Evolutionary conservation across 1,139 yeast genomes (phyloP).

Genomic region (Tardiomyces blankii): DNA sequence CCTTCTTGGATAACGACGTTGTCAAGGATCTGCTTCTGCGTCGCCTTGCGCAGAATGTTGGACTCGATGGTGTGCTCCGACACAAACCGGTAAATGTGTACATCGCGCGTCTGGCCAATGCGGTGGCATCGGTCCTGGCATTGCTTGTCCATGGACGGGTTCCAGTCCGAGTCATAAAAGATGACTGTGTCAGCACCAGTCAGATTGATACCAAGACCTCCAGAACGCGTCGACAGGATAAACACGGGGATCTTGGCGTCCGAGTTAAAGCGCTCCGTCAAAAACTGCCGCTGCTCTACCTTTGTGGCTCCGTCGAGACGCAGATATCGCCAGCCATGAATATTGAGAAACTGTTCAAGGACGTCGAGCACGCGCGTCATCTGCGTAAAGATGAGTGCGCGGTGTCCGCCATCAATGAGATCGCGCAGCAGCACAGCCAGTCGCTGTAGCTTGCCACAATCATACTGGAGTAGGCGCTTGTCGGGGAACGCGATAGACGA

Average conservation of each 20-base stretch:
- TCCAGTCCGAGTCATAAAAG: slow-evolving; percentile 99
- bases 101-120: slow-evolving; percentile 97
- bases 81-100: slow-evolving; percentile 91
- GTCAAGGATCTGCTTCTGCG: slow-evolving; percentile 89
- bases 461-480: slow-evolving; percentile 81
- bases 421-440: slow-evolving; percentile 66
- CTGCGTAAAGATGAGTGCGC: slow-evolving; percentile 93
- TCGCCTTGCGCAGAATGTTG: slow-evolving; percentile 86
- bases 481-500: slow-evolving; percentile 94
- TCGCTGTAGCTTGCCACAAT: slow-evolving; percentile 92
- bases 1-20: slow-evolving; percentile 97
- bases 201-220: slow-evolving; percentile 93
- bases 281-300: slow-evolving; percentile 88
- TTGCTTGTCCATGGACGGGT: slow-evolving; percentile 99
- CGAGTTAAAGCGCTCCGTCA: slow-evolving; percentile 86
- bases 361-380: slow-evolving; percentile 96
- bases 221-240: slow-evolving; percentile 89
- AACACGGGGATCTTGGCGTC: slow-evolving; percentile 84
- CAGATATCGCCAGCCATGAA: slow-evolving; percentile 90
- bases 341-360: slow-evolving; percentile 83
- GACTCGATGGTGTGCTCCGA: slow-evolving; percentile 95
- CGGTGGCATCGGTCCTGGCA: slow-evolving; percentile 99
- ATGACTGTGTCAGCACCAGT: slow-evolving; percentile 99
- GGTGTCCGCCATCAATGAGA: slow-evolving; percentile 74
- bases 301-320: slow-evolving; percentile 96